These are phyloP conservation scores for Termitomyces bulborhizus DNA, from an alignment of 768 basidiomycete species.

Conservation along the genomic window DNA sequence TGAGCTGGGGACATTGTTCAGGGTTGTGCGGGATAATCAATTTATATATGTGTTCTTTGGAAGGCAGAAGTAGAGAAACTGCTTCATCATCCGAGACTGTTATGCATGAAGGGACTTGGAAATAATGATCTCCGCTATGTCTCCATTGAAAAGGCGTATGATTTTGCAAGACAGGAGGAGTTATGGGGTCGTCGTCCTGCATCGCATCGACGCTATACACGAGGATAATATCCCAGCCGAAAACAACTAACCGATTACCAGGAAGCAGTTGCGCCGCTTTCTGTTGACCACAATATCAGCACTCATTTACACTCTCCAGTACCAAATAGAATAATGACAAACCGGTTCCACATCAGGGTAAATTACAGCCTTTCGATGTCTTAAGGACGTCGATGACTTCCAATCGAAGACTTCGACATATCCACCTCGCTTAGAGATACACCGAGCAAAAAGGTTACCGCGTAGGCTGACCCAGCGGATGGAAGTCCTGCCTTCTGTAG, in stretches of 20 bases:
- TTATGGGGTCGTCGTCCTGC: not conserved
- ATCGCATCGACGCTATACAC: not conserved
- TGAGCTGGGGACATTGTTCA: not conserved
- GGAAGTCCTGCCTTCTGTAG: not conserved
- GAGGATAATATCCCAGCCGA: not conserved
- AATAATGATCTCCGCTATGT: not conserved
- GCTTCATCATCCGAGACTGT: no score
- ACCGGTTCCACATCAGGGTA: not conserved
- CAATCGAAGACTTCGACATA: not conserved
- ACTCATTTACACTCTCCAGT: not conserved
- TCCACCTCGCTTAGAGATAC: not conserved
- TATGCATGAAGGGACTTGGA: not conserved
- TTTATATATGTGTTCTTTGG: not conserved
- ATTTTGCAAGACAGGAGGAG: not conserved
- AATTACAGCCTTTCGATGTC: not conserved
- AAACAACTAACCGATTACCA: not conserved
- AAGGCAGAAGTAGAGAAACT: not conserved
- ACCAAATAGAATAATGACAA: not conserved
- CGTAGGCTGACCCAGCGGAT: not conserved
- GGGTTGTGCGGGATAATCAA: not conserved
- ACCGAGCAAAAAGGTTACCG: not conserved
- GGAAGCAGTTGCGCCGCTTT: not conserved
- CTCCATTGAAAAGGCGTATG: not conserved
- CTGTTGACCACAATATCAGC: not conserved
- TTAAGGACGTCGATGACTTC: not conserved